Percentiles rank a stretch among this genome's conserved stretches.
phyloP scores from a whole-genome alignment of 306 rosid genomes.

The Trichosanthes truncata region DNA sequence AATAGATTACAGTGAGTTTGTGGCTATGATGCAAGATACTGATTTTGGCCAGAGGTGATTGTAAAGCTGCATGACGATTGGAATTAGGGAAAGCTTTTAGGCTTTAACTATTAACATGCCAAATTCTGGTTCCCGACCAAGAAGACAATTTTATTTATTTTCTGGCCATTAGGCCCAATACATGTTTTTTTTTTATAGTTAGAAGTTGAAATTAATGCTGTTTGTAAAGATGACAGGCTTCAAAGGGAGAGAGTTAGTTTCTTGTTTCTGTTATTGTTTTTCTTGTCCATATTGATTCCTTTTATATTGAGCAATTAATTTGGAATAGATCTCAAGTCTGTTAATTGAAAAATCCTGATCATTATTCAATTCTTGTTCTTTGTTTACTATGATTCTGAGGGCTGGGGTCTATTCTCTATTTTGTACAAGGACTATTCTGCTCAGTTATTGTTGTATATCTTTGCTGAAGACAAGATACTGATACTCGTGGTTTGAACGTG shows the following conservation, averaged over 20 bases:
- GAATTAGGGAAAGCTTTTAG: conserved; percentile 19
- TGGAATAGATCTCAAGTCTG: conserved; percentile 16
- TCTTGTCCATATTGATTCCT: conserved; percentile 24
- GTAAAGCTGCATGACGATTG: conserved; percentile 23
- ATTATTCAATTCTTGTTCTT: not conserved
- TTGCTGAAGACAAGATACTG: not conserved
- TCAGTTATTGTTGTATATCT: not conserved
- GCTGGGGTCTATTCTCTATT: not conserved
- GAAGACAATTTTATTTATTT: not conserved
- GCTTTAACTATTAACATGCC: conserved; percentile 20
- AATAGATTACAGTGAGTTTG: conserved; percentile 89
- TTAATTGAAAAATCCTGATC: not conserved
- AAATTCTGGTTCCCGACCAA: conserved; percentile 19
- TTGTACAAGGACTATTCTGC: conserved; percentile 1
- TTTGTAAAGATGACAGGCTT: conserved; percentile 29
- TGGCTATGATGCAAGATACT: conserved; percentile 92
- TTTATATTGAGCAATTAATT: conserved; percentile 19
- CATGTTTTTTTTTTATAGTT: conserved; percentile 21
- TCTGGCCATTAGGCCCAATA: conserved; percentile 10
- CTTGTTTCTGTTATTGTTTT: conserved; percentile 18
- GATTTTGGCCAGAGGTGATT: conserved; percentile 38
- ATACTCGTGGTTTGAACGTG: not conserved
- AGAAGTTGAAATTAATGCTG: conserved; percentile 26
- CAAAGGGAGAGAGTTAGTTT: conserved; percentile 25
- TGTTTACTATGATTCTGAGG: not conserved